Base-by-base conservation (phyloP, 2,329 filamentous ascomycete species). In the Botrytis galanthina region DNA sequence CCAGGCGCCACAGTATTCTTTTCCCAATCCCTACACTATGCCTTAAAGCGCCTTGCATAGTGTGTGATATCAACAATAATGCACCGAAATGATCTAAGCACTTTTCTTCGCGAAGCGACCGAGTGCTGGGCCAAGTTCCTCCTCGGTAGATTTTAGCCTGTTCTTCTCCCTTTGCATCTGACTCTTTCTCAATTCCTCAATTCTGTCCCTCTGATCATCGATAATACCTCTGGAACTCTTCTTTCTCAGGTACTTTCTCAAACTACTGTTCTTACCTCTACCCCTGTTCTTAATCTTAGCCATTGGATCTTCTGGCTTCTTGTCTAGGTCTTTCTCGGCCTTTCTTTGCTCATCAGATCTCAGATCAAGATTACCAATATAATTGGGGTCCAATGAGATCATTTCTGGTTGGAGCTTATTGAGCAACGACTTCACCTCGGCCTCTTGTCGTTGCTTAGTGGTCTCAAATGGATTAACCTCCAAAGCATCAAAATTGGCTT, bases 331-430 rank as follows among this genome's bases (percentile, higher is more conserved):
- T 80, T 89, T 90, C 79, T 97, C 94, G 39, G 90, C 90, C 80
- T 90, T 87, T 67, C 91, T 87, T 84, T 96, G 91, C 84, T 93
- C 88, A 75, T 95, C 90, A 51, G 92, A 93, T 69, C 93, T 89
- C 73, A 94, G 85, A 81, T 99, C 95, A 46, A 99, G 86, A 78
- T 91, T 93, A 72, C 96, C 96, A 78, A 99, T 90, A 81, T 94
- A 97, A 82, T 96, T 92, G 78, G 96, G 95, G 81, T 99, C 92
- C 35, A 99, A 86, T 1, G 94, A 93, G 76, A 99, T 99, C 94
- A 98, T 99, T 81, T 97, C 95, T 5, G 96, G 95, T 80, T 95
- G 90, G 66, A 99, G 87, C 85, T 99, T 99, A 86, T 97, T 97
- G 78, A 99, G 89, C 76, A 99, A 87, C 20, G 89, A 87, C 85